Conservation (phyloP, 2,329 filamentous ascomycete genomes). For the Dothiorella sarmentorum region DNA sequence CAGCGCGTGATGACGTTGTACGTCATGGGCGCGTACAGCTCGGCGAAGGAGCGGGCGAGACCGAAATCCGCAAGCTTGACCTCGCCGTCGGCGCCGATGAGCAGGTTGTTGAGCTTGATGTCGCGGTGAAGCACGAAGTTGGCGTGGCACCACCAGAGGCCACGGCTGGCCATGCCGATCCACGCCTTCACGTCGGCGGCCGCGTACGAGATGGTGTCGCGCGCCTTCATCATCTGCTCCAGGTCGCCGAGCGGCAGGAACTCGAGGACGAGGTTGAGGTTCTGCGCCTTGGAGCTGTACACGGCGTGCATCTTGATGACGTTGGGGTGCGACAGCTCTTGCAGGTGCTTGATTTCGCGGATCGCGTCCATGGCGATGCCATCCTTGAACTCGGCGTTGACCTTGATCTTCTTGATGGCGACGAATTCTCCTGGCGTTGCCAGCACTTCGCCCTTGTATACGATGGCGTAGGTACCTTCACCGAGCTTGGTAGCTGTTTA, state of each 20-base stretch:
- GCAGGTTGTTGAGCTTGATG: slow-evolving; percentile 97
- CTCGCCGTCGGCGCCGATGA: slow-evolving; percentile 88
- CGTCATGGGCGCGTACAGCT: slow-evolving; percentile 87
- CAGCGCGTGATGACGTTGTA: slow-evolving; percentile 93
- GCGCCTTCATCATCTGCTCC: slow-evolving; percentile 89
- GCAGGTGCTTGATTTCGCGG: slow-evolving; percentile 91
- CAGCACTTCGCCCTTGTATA: slow-evolving; percentile 82
- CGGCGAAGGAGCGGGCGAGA: slow-evolving; percentile 82
- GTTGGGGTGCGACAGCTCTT: slow-evolving; percentile 91
- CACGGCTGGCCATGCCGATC: slow-evolving; percentile 95
- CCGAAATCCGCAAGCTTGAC: slow-evolving; percentile 98
- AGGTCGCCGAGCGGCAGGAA: slow-evolving; percentile 91
- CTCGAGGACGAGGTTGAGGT: slow-evolving; percentile 92
- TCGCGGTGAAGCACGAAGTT: slow-evolving; percentile 93
- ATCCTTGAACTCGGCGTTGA: slow-evolving; percentile 80
- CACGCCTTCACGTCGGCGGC: slow-evolving; percentile 92
- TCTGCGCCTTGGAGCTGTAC: slow-evolving; percentile 94
- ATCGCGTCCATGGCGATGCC: slow-evolving; percentile 93
- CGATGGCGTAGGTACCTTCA: slow-evolving; percentile 94
- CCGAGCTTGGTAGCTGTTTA: slow-evolving; percentile 77
- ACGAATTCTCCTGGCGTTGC: slow-evolving; percentile 69
- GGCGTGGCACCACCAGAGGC: slow-evolving; percentile 94
- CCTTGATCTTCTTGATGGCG: slow-evolving; percentile 91
- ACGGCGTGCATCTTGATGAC: slow-evolving; percentile 91
- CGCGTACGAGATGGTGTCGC: slow-evolving; percentile 72